Evolutionary conservation across 495 filamentous ascomycete genomes (phyloP), one percentile per base, ranked within the genome.

Genomic region (Penicillium daleae): DNA sequence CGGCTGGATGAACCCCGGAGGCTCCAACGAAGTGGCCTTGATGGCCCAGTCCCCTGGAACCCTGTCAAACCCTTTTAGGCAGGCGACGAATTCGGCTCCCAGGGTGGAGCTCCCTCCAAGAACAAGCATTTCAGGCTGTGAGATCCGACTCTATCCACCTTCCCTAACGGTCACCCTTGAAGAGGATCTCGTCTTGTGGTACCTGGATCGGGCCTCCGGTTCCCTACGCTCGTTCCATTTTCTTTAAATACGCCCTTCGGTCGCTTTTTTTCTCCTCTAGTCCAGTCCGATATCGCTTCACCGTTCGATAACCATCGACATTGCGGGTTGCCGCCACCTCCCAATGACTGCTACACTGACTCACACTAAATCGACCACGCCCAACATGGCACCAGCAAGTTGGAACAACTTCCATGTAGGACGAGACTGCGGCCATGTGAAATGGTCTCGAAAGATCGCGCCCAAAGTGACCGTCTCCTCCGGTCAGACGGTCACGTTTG

Each of bases 391-490:
- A 56, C 29, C 68, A 4, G 42, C 60, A 15, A 39, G 46, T 39
- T 73, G 70, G 70, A 69, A 64, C n/a, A 71, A 69, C 60, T 73
- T 73, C 59, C 80, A 83, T 59, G 71, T 82, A 29, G 69, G 73
- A 63, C 70, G 67, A 21, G 67, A 75, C 21, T 74, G 80, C 48
- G 63, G 70, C 27, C 82, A 84, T 68, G 74, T 78, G 8, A 80
- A 76, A 65, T 84, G 82, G 82, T 77, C 79, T 44, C 76, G 76
- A 54, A 71, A 78, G n/a, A 71, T 80, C 39, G 54, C 69, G 13
- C 81, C 82, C 12, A 76, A 77, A 12, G 62, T 80, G 50, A 80
- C 77, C n/a, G 74, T 84, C 52, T 63, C 74, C 0, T 82, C 82
- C 6, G 79, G 80, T 7, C 62, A 74, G 42, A 74, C 71, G 4